Percentiles rank a stretch among this genome's conserved stretches.
These are phyloP conservation scores for Aethionema arabicum DNA, from an alignment of 345 rosid genomes.

Conservation along the genomic window DNA sequence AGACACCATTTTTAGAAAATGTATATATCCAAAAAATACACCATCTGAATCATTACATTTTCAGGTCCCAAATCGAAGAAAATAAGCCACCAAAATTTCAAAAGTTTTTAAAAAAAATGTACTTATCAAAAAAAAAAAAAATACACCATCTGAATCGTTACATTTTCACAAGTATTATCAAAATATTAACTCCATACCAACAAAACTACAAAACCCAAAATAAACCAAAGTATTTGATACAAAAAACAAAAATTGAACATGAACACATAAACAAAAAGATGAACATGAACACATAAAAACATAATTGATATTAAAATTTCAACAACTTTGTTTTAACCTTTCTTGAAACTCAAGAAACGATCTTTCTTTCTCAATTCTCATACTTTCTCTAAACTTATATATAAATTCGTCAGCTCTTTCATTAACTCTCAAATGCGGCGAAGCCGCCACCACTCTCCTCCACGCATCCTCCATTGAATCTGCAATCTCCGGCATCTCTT, in stretches of 20 bases:
- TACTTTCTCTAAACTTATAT: slow-evolving; percentile 55
- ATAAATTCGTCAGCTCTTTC: slow-evolving; percentile 91
- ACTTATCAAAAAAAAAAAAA: too few relatives aligned
- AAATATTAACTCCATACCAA: too few relatives aligned
- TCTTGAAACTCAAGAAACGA: slow-evolving; percentile 64
- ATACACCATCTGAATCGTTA: too few relatives aligned
- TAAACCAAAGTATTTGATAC: background rate
- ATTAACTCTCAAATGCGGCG: slow-evolving; percentile 75
- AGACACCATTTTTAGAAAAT: too few relatives aligned
- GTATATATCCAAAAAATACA: too few relatives aligned
- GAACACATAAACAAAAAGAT: background rate
- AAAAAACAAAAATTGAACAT: too few relatives aligned
- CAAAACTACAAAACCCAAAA: background rate
- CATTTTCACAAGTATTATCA: too few relatives aligned
- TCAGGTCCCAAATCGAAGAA: too few relatives aligned
- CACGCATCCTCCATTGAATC: slow-evolving; percentile 74
- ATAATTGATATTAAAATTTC: background rate
- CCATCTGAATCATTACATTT: too few relatives aligned
- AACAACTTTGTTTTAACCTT: slow-evolving; percentile 65
- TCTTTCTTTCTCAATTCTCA: slow-evolving; percentile 62
- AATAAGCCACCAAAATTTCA: too few relatives aligned
- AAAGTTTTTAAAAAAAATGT: too few relatives aligned
- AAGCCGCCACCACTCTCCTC: slow-evolving; percentile 67
- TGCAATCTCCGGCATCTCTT: slow-evolving; percentile 34
- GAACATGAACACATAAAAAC: background rate